Evolutionary conservation across 176 grass and related monocot species (phyloP), one percentile per base, ranked within the genome.

Genomic region (Hyparrhenia diplandra): DNA sequence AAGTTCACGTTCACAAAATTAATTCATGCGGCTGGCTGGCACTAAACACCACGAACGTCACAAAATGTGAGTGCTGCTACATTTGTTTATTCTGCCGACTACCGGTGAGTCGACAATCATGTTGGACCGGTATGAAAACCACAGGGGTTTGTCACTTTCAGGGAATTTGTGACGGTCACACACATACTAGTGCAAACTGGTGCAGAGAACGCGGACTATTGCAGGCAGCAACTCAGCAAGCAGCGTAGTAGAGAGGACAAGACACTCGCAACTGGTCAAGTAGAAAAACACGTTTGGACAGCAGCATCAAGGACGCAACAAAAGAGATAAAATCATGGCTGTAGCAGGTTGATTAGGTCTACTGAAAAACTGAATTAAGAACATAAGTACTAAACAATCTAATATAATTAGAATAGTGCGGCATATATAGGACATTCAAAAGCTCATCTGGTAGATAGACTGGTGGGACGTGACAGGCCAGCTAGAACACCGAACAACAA

Each of bases 301-400:
- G 54, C 80, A 71, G 47, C 23, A 86, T 11, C 12, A 59, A 40
- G 20, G 35, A 42, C 51, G 16, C 2, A 65, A 21, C 5, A 65
- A 67, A 47, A 77, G 8, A n/a, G 58, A 60, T 69, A 74, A 74
- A 83, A 86, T 83, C 79, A 74, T 43, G 29, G 30, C 73, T 20
- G 29, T 66, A 13, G 74, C 63, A 62, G 61, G 79, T 90, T 74
- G 63, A 79, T 70, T 80, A 80, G 61, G 80, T 81, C 61, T 51
- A 61, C 36, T 47, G 64, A 55, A 0, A 66, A 71, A 39, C 7
- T 1, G 66, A 31, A n/a, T 39, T 43, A 31, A 76, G 18, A 76
- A 30, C 3, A 34, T 5, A 55, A n/a, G n/a, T n/a, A n/a, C 51
- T 21, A 71, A 28, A 77, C 68, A 17, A 17, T 57, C 23, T 41